Base-by-base conservation (phyloP, 192 early-diverging fungal genomes). In the Coemansia sp. region DNA sequence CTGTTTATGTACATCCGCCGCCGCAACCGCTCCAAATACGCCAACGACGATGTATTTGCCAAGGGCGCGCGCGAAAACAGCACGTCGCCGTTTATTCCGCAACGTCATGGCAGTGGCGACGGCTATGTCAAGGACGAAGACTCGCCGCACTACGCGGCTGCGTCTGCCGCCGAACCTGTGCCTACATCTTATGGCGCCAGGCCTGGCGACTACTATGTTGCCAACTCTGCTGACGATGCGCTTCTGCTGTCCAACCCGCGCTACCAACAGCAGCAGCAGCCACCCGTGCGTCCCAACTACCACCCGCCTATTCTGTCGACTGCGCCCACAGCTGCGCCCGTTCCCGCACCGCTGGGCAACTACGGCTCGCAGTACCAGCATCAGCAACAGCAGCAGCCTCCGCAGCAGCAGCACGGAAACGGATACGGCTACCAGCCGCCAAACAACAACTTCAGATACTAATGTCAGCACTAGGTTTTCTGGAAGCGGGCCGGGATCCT, bases 1-100 rank as follows among this genome's bases (percentile, higher is more conserved):
- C 76, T 62, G 61, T 82, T 67, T 47, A n/a, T 82, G 56, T 69
- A 74, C 68, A 61, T 61, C 15, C 54, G 65, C 16, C 71, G 75
- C 62, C 67, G 43, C 47, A 71, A 69, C 67, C 63, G 68, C 41
- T 58, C 39, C 54, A 61, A 55, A 41, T 69, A 77, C 69, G 59
- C 59, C 32, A 65, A 68, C 36, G 79, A 82, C 22, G 71, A 76
- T 45, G 60, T 77, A 21, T 77, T 77, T 51, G 46, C 65, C 45
- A 74, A 72, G 73, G 47, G 61, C 39, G 48, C 57, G 22, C 65
- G 52, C 26, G 69, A 45, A 11, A 71, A 71, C 56, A 68, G 62
- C 45, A 55, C 61, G 43, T 70, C 67, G 65, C 71, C 67, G 56
- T 79, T 79, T 39, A 55, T 65, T 22, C 65, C 68, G 40, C 71